phyloP scores from a whole-genome alignment of 164 flowering plant species.

The Cinnamomum chago region DNA sequence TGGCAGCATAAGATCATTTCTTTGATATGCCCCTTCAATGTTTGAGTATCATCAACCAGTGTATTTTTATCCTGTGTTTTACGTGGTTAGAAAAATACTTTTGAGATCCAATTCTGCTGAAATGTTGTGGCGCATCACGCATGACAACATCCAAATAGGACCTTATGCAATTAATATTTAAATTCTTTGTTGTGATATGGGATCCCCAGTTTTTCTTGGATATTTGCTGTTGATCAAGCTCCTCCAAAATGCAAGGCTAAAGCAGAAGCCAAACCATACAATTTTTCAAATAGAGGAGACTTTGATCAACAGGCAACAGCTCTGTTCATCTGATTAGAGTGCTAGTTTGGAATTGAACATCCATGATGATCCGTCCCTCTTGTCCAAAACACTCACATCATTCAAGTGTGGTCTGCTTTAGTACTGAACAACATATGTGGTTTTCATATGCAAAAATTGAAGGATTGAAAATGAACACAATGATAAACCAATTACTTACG shows the following conservation, averaged over 20 bases:
- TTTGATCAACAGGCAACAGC: neutral
- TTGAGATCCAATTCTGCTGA: no score
- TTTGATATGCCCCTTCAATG: no score
- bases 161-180: no score
- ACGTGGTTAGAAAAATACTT: no score
- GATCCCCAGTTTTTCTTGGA: neutral
- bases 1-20: no score
- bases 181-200: neutral
- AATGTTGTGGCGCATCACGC: no score
- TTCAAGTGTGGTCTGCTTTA: no score
- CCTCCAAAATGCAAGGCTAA: neutral
- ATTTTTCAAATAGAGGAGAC: no score
- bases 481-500: slow-evolving; percentile 35
- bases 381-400: neutral
- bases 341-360: neutral
- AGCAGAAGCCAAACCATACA: neutral
- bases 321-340: neutral
- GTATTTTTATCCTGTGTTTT: no score
- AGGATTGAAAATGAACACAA: neutral
- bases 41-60: no score
- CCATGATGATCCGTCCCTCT: neutral
- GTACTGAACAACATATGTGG: no score
- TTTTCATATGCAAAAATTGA: neutral
- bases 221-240: neutral
- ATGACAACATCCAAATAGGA: no score